Evolutionary conservation across 805 yeast genomes (phyloP).

Genomic region (Ogataea zsoltii): DNA sequence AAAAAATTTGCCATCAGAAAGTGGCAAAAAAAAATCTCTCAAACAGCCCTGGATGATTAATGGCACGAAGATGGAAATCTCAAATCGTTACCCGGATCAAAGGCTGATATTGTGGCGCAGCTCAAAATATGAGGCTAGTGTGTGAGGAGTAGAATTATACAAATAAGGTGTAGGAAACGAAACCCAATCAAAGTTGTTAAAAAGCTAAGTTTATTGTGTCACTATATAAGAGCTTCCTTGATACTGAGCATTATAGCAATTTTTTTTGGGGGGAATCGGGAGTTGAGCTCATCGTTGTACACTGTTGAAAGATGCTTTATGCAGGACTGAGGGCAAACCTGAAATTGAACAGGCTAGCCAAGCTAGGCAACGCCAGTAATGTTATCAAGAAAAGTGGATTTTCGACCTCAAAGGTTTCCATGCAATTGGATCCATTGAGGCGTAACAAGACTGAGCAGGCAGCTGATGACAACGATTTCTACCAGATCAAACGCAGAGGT

Average conservation of each 20-base stretch:
- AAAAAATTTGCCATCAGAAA: background rate
- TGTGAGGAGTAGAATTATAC: background rate
- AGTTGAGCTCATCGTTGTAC: background rate
- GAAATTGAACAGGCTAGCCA: constrained; percentile 7
- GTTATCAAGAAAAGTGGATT: background rate
- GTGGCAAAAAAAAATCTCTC: background rate
- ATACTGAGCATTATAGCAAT: background rate
- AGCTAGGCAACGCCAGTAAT: constrained; percentile 5
- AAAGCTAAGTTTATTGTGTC: constrained; percentile 1
- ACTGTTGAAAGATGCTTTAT: constrained; percentile 6
- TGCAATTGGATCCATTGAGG: constrained; percentile 2
- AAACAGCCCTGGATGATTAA: too few relatives aligned
- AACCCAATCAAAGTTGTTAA: constrained; percentile 13
- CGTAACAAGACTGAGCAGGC: constrained; percentile 22
- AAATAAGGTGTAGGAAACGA: background rate
- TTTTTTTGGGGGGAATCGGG: constrained; percentile 1
- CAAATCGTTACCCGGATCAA: background rate
- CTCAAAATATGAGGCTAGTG: background rate
- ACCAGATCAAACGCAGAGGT: constrained; percentile 33
- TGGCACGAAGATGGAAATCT: constrained; percentile 1
- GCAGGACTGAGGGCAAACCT: constrained; percentile 10
- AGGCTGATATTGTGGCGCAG: background rate
- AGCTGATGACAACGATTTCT: constrained; percentile 34
- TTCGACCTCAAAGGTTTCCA: constrained; percentile 4
- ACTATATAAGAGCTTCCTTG: background rate